These are phyloP conservation scores for Parastagonospora nodorum DNA, from an alignment of 2,329 filamentous ascomycete genomes.

Conservation along the genomic window DNA sequence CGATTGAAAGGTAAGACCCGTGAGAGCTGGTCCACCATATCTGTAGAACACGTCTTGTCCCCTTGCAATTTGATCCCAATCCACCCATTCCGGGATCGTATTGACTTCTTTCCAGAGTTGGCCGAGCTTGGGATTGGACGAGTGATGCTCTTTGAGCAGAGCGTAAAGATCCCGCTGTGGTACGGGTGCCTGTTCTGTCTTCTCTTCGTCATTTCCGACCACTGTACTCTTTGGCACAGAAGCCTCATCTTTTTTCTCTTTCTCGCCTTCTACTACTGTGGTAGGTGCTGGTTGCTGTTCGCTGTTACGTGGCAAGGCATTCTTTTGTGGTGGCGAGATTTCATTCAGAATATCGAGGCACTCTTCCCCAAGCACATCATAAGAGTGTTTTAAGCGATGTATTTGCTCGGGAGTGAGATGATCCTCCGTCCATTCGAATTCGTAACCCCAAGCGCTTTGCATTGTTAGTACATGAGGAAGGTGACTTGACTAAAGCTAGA, in stretches of 20 bases:
- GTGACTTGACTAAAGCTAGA: neutral
- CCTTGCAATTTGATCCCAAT: conserved; percentile 75
- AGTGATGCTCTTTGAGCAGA: conserved; percentile 63
- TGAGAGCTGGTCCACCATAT: conserved; percentile 71
- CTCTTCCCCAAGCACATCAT: conserved; percentile 71
- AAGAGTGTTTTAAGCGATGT: conserved; percentile 65
- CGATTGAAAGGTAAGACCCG: conserved; percentile 67
- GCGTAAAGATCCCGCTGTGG: conserved; percentile 65
- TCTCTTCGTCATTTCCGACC: conserved; percentile 28
- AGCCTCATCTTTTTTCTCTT: conserved; percentile 41
- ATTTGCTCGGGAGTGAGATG: conserved; percentile 67
- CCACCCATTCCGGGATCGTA: conserved; percentile 73
- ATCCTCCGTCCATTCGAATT: conserved; percentile 69
- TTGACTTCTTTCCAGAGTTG: conserved; percentile 70
- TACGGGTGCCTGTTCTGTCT: conserved; percentile 39
- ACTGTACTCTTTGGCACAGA: conserved; percentile 30
- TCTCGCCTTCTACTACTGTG: conserved; percentile 32
- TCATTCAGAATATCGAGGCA: conserved; percentile 67
- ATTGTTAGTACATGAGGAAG: conserved; percentile 9
- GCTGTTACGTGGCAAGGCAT: conserved; percentile 45
- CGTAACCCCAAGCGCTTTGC: conserved; percentile 64
- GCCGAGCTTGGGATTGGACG: conserved; percentile 60
- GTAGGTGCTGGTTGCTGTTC: conserved; percentile 29
- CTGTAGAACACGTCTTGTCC: conserved; percentile 80
- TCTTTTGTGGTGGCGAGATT: conserved; percentile 58